Percentiles rank a stretch among this genome's conserved stretches.
Evolutionary conservation across 2,329 filamentous ascomycete genomes (phyloP).

Genomic region (Phyllosticta capitalensis): DNA sequence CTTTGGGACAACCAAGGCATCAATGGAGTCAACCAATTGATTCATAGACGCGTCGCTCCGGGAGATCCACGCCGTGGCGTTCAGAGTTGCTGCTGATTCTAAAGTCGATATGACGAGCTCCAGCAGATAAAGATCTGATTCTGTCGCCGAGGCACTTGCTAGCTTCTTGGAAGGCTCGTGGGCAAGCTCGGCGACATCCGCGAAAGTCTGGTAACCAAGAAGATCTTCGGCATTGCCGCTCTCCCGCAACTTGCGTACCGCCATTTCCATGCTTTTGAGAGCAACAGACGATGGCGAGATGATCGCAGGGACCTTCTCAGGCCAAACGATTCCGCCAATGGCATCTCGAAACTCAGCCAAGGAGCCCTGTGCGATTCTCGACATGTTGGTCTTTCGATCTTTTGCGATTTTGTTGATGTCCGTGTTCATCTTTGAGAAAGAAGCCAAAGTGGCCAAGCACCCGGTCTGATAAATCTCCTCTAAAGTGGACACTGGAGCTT

Average conservation of each 20-base stretch:
- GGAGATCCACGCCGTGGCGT: slow-evolving; percentile 3
- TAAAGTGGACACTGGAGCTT: slow-evolving; percentile 51
- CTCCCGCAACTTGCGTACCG: slow-evolving; percentile 44
- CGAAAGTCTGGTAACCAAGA: slow-evolving; percentile 26
- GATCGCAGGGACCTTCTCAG: slow-evolving; percentile 37
- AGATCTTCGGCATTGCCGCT: slow-evolving; percentile 41
- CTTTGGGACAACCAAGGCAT: neutral
- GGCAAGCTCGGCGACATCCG: slow-evolving; percentile 37
- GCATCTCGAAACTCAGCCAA: slow-evolving; percentile 46
- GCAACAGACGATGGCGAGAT: slow-evolving; percentile 56
- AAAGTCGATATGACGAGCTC: slow-evolving; percentile 41
- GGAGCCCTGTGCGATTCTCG: slow-evolving; percentile 51
- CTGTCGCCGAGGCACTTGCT: neutral
- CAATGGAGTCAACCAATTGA: slow-evolving; percentile 23
- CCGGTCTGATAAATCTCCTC: slow-evolving; percentile 48
- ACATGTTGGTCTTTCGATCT: slow-evolving; percentile 59
- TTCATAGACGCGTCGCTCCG: slow-evolving; percentile 26
- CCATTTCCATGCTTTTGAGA: slow-evolving; percentile 52
- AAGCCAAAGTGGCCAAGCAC: slow-evolving; percentile 45
- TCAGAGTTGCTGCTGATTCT: slow-evolving; percentile 31
- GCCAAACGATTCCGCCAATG: slow-evolving; percentile 52
- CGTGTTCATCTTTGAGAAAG: slow-evolving; percentile 43
- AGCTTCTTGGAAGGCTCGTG: slow-evolving; percentile 4
- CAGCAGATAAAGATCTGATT: slow-evolving; percentile 22
- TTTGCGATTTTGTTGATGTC: slow-evolving; percentile 54